Evolutionary conservation across 2,329 filamentous ascomycete species (phyloP), one percentile per base, ranked within the genome.

Genomic region (Curvularia verruculosa): DNA sequence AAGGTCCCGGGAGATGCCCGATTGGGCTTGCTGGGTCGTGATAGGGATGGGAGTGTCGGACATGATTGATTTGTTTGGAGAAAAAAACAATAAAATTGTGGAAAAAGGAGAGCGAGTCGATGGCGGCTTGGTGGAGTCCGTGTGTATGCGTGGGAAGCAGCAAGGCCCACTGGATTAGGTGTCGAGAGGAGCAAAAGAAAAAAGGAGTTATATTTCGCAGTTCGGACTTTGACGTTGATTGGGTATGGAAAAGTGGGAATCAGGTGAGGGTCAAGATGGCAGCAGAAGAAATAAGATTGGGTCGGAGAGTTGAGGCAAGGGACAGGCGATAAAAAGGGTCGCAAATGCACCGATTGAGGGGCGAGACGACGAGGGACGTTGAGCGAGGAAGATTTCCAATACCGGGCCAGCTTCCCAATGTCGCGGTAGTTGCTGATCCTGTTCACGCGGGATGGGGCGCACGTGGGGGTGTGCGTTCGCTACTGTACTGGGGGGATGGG

Each of bases 21-120:
- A 72, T 60, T 80, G 77, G 55, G 80, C 75, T 60, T 74, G 72
- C 59, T 72, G 71, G 60, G 70, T 70, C 39, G 67, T 61, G 45
- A 76, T 55, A 56, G 60, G 53, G 60, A 75, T 53, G 54, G 65
- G 58, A 52, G 65, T 59, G 40, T 49, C 41, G 28, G 53, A 43
- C 57, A 57, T 57, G 29, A 6, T 54, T 36, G 15, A 3, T 36
- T 18, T 34, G 34, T 7, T 29, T 3, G 34, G 34, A 36, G 15
- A 18, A 13, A 34, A n/a, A 34, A 34, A 28, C 26, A 28, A 9
- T 34, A 34, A 34, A 34, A 34, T 29, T 10, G 5, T 34, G 31
- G 13, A 34, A 36, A 36, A 36, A 18, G 34, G 34, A 36, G 34
- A 15, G 28, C 12, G 28, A 29, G 1, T 18, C 4, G 34, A 4